A percentile compares a stretch with the other conserved stretches of the same genome.
phyloP scores from a whole-genome alignment of 1,284 basidiomycete species.

The Cutaneotrichosporon cutaneum region DNA sequence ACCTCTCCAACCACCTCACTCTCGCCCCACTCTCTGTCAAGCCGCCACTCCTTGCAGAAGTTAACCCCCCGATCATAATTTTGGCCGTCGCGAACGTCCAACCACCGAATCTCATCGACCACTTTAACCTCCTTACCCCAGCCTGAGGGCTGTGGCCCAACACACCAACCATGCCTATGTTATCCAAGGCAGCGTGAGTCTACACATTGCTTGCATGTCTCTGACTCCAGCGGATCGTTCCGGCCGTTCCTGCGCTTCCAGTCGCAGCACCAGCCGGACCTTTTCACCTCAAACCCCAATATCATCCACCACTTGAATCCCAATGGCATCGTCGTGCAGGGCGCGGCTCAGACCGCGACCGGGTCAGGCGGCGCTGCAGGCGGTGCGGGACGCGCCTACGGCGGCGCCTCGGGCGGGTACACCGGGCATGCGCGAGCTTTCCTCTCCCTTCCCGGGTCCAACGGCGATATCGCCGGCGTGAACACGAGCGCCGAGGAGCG shows the following conservation, averaged over 20 bases:
- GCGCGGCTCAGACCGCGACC: constrained; percentile 27
- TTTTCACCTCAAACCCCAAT: constrained; percentile 53
- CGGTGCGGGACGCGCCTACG: constrained; percentile 41
- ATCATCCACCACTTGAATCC: constrained; percentile 50
- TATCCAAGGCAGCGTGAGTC: constrained; percentile 50
- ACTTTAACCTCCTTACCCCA: constrained; percentile 5
- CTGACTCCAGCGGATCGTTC: constrained; percentile 42
- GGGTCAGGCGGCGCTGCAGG: constrained; percentile 25
- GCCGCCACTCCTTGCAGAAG: neutral
- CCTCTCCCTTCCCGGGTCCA: constrained; percentile 35
- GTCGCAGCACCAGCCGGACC: constrained; percentile 37
- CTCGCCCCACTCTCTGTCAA: neutral
- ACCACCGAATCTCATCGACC: neutral
- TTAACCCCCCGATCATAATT: neutral
- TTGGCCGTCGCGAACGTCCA: neutral
- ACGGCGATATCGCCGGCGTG: constrained; percentile 33
- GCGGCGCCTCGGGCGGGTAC: constrained; percentile 42
- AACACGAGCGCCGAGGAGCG: constrained; percentile 31
- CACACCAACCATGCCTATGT: constrained; percentile 32
- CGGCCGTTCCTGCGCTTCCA: constrained; percentile 49
- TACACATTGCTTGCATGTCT: neutral
- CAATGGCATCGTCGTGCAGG: constrained; percentile 32
- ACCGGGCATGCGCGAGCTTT: constrained; percentile 50
- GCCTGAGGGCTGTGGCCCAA: constrained; percentile 21
- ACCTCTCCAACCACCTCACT: neutral